phyloP scores from a whole-genome alignment of 75 land plant genomes.

The Ceratopteris richardii region DNA sequence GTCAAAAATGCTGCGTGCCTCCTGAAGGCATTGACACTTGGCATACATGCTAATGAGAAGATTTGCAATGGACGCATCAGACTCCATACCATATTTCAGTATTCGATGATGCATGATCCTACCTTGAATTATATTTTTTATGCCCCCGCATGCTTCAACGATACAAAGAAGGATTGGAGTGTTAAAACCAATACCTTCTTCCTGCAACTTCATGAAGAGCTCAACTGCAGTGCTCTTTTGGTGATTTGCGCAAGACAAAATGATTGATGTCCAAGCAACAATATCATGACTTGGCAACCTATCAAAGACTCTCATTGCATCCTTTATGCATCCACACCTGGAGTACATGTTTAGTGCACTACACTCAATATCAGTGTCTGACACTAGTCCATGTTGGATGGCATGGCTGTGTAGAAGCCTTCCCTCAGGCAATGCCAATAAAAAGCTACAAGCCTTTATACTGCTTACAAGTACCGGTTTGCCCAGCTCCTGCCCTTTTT shows the following conservation, averaged over 20 bases:
- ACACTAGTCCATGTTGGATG: constrained; percentile 8
- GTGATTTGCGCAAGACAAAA: background rate
- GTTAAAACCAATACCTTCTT: background rate
- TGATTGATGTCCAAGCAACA: background rate
- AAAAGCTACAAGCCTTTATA: background rate
- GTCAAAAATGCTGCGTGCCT: background rate
- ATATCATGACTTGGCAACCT: constrained; percentile 3
- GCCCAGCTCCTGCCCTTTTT: constrained; percentile 3
- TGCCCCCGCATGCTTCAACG: background rate
- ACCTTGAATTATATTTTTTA: background rate
- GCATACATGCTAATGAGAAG: background rate
- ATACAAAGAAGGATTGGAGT: background rate
- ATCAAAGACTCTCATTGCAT: constrained; percentile 13
- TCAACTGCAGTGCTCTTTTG: background rate
- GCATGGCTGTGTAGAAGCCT: constrained; percentile 1
- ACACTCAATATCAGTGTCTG: constrained; percentile 13
- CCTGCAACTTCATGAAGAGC: background rate
- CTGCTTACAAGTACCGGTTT: constrained; percentile 2
- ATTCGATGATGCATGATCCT: background rate
- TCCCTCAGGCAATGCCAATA: constrained; percentile 5
- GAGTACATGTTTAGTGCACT: constrained; percentile 25
- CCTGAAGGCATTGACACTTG: background rate
- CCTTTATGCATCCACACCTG: constrained; percentile 14
- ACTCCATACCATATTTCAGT: background rate
- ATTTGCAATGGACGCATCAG: background rate